A percentile compares a stretch with the other conserved stretches of the same genome.
phyloP scores from a whole-genome alignment of 192 early-diverging fungal genomes.

The Backusella parvicylindrica region DNA sequence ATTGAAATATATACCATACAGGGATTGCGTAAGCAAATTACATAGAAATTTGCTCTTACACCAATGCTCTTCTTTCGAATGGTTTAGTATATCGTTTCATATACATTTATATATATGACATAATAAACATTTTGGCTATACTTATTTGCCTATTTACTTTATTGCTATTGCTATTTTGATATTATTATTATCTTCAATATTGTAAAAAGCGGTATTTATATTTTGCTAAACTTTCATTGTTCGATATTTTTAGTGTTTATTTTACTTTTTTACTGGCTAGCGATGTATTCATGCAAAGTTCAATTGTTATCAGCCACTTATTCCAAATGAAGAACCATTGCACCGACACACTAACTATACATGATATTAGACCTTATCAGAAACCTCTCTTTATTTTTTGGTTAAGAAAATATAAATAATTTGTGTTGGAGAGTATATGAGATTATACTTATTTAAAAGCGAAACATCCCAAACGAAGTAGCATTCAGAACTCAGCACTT shows the following conservation, averaged over 20 bases:
- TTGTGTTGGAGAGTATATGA: background rate
- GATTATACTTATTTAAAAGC: background rate
- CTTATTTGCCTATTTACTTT: background rate
- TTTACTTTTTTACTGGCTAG: background rate
- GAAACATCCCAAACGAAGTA: background rate
- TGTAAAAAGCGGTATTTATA: background rate
- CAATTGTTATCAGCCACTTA: background rate
- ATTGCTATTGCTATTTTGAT: too few species aligned
- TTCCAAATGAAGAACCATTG: background rate
- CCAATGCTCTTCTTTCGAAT: background rate
- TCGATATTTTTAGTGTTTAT: background rate
- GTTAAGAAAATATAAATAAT: background rate
- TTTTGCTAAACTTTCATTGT: background rate
- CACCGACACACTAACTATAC: background rate
- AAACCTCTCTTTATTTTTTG: background rate
- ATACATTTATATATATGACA: too few species aligned
- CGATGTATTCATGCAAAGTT: background rate
- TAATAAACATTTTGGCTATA: background rate
- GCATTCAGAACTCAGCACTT: background rate
- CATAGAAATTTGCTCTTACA: background rate
- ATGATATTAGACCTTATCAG: background rate
- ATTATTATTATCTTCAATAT: background rate
- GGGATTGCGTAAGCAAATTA: background rate
- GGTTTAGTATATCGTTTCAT: too few species aligned
- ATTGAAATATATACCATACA: background rate